phyloP scores from a whole-genome alignment of 305 asterid genomes.

The Fraxinus greggii region DNA sequence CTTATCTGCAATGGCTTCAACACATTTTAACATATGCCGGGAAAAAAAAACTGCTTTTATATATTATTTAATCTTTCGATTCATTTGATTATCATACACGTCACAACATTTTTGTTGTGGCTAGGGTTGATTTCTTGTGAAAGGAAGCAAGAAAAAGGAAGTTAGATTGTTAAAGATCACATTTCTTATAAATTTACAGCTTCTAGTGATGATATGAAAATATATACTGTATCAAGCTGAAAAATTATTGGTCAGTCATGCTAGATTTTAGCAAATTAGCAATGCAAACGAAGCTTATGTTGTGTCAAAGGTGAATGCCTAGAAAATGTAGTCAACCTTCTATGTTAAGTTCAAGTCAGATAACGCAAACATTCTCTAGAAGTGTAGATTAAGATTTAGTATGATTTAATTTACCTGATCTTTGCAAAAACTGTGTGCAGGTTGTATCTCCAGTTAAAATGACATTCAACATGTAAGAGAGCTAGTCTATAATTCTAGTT shows the following conservation, averaged over 20 bases:
- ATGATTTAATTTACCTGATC: neutral
- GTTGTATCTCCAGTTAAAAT: conserved; percentile 77
- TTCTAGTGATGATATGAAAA: neutral
- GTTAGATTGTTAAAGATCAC: neutral
- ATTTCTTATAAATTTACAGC: neutral
- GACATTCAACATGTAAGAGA: conserved; percentile 72
- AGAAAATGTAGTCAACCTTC: conserved; percentile 1
- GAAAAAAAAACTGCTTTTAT: neutral
- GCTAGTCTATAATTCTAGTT: conserved; percentile 1
- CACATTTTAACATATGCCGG: neutral
- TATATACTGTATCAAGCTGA: neutral
- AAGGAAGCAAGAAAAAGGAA: neutral
- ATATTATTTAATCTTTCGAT: neutral
- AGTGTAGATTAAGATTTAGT: neutral
- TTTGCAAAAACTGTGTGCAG: conserved; percentile 39
- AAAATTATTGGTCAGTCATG: neutral
- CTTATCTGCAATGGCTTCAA: neutral
- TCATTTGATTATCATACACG: neutral
- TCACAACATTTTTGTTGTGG: neutral
- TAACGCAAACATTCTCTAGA: neutral
- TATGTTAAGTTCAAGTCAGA: neutral
- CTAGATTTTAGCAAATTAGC: no score
- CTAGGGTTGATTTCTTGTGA: neutral
- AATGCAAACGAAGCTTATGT: neutral
- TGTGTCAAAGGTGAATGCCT: neutral